Evolutionary conservation across 805 yeast species (phyloP), one percentile per base, ranked within the genome.

Genomic region (Wickerhamia fluorescens): DNA sequence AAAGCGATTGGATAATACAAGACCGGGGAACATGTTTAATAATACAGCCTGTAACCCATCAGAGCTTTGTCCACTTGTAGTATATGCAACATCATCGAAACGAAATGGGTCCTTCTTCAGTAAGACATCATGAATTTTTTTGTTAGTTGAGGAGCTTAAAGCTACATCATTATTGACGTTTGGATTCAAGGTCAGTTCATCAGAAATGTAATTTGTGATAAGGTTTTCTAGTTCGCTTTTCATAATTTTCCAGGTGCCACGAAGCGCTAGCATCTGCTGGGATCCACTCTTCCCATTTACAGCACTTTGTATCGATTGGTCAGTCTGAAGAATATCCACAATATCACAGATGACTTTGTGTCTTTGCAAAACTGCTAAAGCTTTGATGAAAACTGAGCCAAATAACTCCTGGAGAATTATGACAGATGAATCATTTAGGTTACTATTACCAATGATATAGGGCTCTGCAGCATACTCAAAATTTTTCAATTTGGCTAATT

Each of bases 21-120:
- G 70, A 0, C 89, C 92, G 0, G 94, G 88, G 33, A 84, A 83
- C 49, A 81, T 67, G 28, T 73, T 75, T 29, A 75, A 71, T 16
- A 84, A 56, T 3, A 52, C 21, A 62, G 35, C 30, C 24, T 46
- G 47, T 23, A 59, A 31, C 25, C 56, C 56, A 21, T 51, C 53
- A 0, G 72, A 29, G 2, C 48, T 37, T 14, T 40, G 40, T 8
- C 53, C 42, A 5, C 51, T 27, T 5, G 38, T 37, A 6, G 45
- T 38, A 14, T 39, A 44, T 0, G 45, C 27, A 2, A 58, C 61
- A 30, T 58, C 55, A 46, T 56, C 51, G 37, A 55, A 43, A 38
- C 56, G 38, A 44, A 60, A 49, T 35, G 52, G 24, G 37, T 48
- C 46, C 30, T 40, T 47, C 27, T 41, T 44, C 10, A 33, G 29